A percentile compares a stretch with the other conserved stretches of the same genome.
These are phyloP conservation scores for Pichia heedii DNA, from an alignment of 805 yeast genomes.

Conservation along the genomic window DNA sequence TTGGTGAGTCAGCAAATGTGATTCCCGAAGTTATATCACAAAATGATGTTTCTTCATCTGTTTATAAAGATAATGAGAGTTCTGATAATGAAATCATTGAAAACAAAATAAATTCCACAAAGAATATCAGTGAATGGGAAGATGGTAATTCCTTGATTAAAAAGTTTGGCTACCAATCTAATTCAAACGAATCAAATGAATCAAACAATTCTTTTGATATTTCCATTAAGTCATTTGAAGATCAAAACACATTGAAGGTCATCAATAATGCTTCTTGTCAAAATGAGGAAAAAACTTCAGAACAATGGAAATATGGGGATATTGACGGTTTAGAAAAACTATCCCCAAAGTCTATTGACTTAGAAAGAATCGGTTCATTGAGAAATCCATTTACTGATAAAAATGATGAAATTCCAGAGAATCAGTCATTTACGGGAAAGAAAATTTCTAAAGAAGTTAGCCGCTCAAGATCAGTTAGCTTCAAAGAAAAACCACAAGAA, in stretches of 20 bases:
- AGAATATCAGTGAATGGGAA: slow-evolving; percentile 14
- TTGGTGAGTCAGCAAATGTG: background rate
- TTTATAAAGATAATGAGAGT: no score
- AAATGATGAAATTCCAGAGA: background rate
- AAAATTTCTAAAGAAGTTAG: background rate
- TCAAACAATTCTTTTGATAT: background rate
- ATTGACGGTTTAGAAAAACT: slow-evolving; percentile 5
- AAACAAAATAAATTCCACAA: background rate
- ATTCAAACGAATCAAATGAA: slow-evolving; percentile 1
- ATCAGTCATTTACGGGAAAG: background rate
- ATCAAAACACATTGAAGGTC: slow-evolving; percentile 1
- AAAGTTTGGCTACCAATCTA: slow-evolving; percentile 18
- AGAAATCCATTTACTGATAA: background rate
- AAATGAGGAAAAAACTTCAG: background rate
- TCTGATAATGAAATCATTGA: no score
- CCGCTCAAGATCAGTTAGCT: slow-evolving; percentile 4
- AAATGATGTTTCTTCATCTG: background rate
- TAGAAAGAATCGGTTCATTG: background rate
- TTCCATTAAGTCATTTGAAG: no score
- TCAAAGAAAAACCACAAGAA: slow-evolving; percentile 1
- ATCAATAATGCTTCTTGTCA: background rate
- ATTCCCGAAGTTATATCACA: background rate
- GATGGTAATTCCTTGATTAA: slow-evolving; percentile 18
- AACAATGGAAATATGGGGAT: slow-evolving; percentile 6
- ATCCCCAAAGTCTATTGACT: background rate